Evolutionary conservation across 2,329 filamentous ascomycete genomes (phyloP).

Genomic region (Botrytis pseudocinerea): DNA sequence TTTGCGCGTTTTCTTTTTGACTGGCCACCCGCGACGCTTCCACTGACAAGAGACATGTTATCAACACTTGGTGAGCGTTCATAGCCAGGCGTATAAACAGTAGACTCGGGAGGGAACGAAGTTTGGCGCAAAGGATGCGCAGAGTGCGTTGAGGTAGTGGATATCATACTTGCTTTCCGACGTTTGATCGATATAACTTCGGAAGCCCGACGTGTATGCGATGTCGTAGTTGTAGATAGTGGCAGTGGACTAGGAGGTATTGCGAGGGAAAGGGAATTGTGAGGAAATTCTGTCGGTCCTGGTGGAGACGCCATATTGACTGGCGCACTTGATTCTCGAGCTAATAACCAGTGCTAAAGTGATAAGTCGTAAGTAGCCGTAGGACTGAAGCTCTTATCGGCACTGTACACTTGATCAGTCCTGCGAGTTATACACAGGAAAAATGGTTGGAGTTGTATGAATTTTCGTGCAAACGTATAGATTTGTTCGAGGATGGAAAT

Average conservation of each 20-base stretch:
- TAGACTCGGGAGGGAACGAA: constrained; percentile 71
- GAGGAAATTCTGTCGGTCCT: constrained; percentile 33
- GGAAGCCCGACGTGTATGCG: constrained; percentile 55
- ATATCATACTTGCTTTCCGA: constrained; percentile 68
- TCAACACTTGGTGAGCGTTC: constrained; percentile 68
- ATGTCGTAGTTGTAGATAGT: constrained; percentile 53
- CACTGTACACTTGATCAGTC: not conserved
- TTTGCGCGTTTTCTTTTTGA: constrained; percentile 62
- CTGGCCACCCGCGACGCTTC: constrained; percentile 52
- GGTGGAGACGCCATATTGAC: constrained; percentile 39
- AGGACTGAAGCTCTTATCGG: constrained; percentile 1
- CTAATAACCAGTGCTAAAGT: not conserved
- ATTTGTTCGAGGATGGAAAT: not conserved
- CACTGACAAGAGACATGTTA: constrained; percentile 59
- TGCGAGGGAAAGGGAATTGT: constrained; percentile 51
- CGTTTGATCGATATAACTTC: constrained; percentile 58
- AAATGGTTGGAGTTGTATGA: not conserved
- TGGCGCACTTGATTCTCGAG: not conserved
- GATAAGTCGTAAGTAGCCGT: constrained; percentile 10
- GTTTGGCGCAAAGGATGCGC: constrained; percentile 76
- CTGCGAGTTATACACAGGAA: not conserved
- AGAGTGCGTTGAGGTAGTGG: constrained; percentile 52
- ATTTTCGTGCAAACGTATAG: too few relatives aligned
- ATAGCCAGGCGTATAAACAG: constrained; percentile 44
- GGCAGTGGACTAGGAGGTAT: constrained; percentile 49